Evolutionary conservation across 2,329 filamentous ascomycete genomes (phyloP).

Genomic region (Hyphodiscus sp.): DNA sequence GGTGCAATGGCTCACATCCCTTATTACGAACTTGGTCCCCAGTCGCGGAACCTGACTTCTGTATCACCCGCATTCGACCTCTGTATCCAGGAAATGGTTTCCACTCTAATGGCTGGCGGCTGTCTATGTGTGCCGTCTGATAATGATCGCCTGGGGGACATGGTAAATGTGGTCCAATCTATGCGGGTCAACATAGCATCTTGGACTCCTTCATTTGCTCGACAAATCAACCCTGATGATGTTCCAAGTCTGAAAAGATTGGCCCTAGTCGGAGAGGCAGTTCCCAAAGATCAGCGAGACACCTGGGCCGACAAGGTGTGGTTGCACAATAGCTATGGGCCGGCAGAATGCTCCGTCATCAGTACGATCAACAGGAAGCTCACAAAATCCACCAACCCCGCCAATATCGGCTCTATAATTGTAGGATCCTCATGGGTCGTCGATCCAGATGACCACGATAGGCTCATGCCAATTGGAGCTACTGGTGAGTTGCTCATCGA

Average conservation of each 20-base stretch:
- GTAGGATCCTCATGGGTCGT: background rate
- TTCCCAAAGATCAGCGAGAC: slow-evolving; percentile 47
- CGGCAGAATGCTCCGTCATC: slow-evolving; percentile 36
- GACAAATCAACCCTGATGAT: slow-evolving; percentile 73
- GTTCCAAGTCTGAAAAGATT: slow-evolving; percentile 63
- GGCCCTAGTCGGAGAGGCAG: slow-evolving; percentile 87
- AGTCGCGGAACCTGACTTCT: slow-evolving; percentile 13
- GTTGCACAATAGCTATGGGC: slow-evolving; percentile 57
- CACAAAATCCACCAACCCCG: background rate
- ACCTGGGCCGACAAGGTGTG: slow-evolving; percentile 32
- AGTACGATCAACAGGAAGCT: background rate
- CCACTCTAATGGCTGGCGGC: slow-evolving; percentile 13
- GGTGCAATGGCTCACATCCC: background rate
- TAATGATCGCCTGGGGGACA: slow-evolving; percentile 8
- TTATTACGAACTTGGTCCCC: background rate
- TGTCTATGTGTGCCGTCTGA: slow-evolving; percentile 16
- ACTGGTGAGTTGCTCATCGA: background rate
- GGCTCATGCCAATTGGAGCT: background rate
- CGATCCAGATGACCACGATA: background rate
- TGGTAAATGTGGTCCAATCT: slow-evolving; percentile 4
- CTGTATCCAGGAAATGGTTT: slow-evolving; percentile 12
- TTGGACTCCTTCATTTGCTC: slow-evolving; percentile 12
- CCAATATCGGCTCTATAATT: background rate
- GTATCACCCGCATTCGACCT: slow-evolving; percentile 16
- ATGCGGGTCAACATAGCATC: slow-evolving; percentile 10